These are phyloP conservation scores for Rhodomyrtus tomentosa DNA, from an alignment of 345 rosid species.

Conservation along the genomic window DNA sequence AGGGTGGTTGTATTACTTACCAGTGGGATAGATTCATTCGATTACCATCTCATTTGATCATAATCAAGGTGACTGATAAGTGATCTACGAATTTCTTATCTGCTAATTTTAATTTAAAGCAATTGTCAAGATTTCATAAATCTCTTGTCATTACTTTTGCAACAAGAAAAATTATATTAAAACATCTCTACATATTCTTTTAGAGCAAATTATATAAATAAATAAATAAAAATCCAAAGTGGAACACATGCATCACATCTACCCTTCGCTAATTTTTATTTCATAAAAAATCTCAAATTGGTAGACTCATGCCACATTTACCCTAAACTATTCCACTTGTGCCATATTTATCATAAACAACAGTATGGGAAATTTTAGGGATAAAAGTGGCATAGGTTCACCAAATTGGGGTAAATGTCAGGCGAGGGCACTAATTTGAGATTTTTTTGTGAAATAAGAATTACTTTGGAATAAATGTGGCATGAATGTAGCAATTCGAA, in stretches of 20 bases:
- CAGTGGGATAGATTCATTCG: not conserved
- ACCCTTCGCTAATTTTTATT: not conserved
- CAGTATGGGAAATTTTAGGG: accelerated
- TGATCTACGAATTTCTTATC: not conserved
- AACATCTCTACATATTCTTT: not conserved
- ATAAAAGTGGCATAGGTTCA: not conserved
- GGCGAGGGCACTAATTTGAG: not conserved
- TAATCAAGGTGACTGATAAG: not conserved
- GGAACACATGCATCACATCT: not conserved
- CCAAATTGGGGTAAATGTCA: not conserved
- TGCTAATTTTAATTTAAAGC: not conserved
- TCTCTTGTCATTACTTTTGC: not conserved
- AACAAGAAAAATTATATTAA: not conserved
- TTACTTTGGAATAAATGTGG: too few relatives aligned
- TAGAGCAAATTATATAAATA: not conserved
- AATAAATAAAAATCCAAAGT: not conserved
- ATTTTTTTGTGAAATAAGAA: not conserved
- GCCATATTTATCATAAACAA: not conserved
- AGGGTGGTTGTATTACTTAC: not conserved
- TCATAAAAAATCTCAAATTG: not conserved
- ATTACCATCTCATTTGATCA: not conserved
- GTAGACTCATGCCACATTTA: not conserved
- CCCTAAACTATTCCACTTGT: too few relatives aligned
- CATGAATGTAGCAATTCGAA: too few relatives aligned
- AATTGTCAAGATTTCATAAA: not conserved